Percentiles rank a stretch among this genome's conserved stretches.
phyloP scores from a whole-genome alignment of 2,329 filamentous ascomycete genomes.

The Cordyceps cicadae region DNA sequence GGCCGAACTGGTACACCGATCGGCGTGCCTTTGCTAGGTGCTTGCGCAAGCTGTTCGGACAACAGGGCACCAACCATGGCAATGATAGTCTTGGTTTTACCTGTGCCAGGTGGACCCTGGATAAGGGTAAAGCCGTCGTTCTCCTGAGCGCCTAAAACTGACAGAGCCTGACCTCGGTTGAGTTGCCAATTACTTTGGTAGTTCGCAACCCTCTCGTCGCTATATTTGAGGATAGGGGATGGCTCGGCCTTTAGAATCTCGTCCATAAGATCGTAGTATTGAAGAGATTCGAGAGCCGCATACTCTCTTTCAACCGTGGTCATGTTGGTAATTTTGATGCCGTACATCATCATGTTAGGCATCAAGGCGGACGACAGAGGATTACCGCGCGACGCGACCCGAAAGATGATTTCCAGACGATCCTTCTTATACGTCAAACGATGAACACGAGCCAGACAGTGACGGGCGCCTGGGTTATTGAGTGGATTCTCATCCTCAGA shows the following conservation, averaged over 20 bases:
- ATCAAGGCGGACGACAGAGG: constrained; percentile 55
- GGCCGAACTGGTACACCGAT: constrained; percentile 25
- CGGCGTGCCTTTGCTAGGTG: constrained; percentile 25
- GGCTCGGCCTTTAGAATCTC: constrained; percentile 86
- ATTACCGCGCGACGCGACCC: constrained; percentile 61
- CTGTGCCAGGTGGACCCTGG: constrained; percentile 91
- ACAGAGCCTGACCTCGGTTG: constrained; percentile 82
- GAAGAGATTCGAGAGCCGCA: constrained; percentile 78
- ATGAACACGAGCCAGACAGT: constrained; percentile 81
- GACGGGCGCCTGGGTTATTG: constrained; percentile 54
- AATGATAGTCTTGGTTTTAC: constrained; percentile 96
- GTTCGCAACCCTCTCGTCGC: constrained; percentile 60
- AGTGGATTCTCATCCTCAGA: constrained; percentile 67
- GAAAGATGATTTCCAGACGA: constrained; percentile 75
- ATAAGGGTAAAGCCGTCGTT: constrained; percentile 97
- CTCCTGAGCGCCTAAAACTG: constrained; percentile 82
- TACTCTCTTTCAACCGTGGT: constrained; percentile 94
- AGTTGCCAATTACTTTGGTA: constrained; percentile 72
- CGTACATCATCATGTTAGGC: constrained; percentile 62
- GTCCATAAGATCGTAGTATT: constrained; percentile 93
- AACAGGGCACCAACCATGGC: constrained; percentile 83
- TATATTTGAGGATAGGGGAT: constrained; percentile 77
- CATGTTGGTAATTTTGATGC: constrained; percentile 82
- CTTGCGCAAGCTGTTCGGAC: constrained; percentile 29
- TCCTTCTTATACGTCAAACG: constrained; percentile 74